Conservation (phyloP, 352 stramenopile genomes). For the Saprolegnia parasitica region DNA sequence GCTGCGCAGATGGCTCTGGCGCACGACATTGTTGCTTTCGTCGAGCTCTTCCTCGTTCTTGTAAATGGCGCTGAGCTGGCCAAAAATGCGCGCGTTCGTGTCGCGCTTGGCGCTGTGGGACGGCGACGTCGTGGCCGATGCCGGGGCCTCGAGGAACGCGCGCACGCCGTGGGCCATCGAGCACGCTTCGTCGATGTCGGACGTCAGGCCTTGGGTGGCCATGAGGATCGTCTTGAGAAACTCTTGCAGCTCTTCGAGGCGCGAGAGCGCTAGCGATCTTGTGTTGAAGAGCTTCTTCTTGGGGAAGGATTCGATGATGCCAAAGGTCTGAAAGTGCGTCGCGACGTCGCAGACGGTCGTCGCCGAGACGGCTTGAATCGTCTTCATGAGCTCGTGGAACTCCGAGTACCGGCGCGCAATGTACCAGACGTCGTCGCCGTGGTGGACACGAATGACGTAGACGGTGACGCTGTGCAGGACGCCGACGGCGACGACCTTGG, state of each 20-base stretch:
- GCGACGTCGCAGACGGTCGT: conserved; percentile 1
- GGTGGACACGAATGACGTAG: conserved; percentile 20
- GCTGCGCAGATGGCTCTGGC: not conserved
- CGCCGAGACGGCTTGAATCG: not conserved
- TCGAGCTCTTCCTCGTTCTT: conserved; percentile 1
- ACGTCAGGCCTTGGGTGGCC: conserved; percentile 10
- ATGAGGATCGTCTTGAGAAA: conserved; percentile 25
- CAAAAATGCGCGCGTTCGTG: not conserved
- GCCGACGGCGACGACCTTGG: conserved; percentile 22
- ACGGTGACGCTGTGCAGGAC: conserved; percentile 10
- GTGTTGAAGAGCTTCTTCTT: conserved; percentile 10
- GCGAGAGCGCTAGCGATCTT: not conserved
- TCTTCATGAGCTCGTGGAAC: conserved; percentile 22
- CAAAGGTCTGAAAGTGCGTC: conserved; percentile 7
- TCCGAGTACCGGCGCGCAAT: conserved; percentile 23
- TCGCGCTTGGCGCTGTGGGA: not conserved
- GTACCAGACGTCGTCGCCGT: not conserved
- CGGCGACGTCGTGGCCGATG: not conserved
- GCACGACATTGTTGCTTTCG: not conserved
- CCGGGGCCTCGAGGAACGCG: not conserved
- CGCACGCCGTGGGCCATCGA: not conserved
- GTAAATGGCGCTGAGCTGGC: not conserved
- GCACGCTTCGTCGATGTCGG: not conserved
- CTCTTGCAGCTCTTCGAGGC: conserved; percentile 14
- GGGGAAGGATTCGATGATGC: conserved; percentile 8